Evolutionary conservation across 2,329 filamentous ascomycete species (phyloP).

Genomic region (Fusarium anguioides): DNA sequence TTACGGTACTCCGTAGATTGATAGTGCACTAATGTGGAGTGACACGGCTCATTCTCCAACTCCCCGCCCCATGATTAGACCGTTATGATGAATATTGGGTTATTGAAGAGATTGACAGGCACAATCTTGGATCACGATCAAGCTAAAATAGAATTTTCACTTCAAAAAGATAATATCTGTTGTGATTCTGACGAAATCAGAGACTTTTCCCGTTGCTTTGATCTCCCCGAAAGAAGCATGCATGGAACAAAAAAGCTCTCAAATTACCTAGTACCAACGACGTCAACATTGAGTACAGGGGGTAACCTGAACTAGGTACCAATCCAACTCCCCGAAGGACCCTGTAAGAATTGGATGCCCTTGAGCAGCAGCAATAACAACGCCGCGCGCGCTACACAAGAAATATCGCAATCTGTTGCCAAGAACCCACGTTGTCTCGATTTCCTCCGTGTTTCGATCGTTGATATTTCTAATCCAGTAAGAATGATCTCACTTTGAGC

Average conservation of each 20-base stretch:
- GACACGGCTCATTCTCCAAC: too few relatives aligned
- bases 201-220: background rate
- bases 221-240: conserved; percentile 29
- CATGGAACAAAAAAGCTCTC: conserved; percentile 20
- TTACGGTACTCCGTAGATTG: too few relatives aligned
- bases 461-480: conserved; percentile 19
- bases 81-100: conserved; percentile 13
- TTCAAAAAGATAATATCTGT: background rate
- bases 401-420: background rate
- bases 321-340: conserved; percentile 30
- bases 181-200: background rate
- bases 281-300: background rate
- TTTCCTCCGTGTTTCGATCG: conserved; percentile 1
- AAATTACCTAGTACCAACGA: background rate
- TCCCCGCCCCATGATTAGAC: conserved; percentile 26
- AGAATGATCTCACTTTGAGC: conserved; percentile 26
- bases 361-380: background rate
- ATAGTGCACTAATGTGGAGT: conserved; percentile 16
- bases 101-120: background rate
- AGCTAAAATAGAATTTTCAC: background rate
- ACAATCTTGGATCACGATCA: too few relatives aligned
- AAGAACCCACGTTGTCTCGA: background rate
- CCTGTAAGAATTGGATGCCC: background rate
- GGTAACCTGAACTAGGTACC: background rate
- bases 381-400: background rate